Evolutionary conservation across 2,329 filamentous ascomycete species (phyloP).

Genomic region (Sordariomycetes sp.): DNA sequence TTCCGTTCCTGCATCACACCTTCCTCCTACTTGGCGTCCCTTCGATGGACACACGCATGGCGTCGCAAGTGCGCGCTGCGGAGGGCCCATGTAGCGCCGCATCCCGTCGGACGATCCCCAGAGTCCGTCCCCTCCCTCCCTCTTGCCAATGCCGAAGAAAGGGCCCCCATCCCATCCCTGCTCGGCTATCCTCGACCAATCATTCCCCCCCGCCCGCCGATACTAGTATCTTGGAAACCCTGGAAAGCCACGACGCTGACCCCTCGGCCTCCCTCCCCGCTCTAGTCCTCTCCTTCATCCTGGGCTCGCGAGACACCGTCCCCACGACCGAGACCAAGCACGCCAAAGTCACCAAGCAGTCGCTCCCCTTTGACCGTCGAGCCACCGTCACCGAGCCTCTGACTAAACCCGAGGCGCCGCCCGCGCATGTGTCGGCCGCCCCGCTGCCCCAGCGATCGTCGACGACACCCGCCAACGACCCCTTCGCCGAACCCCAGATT

Average conservation of each 20-base stretch:
- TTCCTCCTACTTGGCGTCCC: neutral
- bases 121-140: neutral
- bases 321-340: neutral
- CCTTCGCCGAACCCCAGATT: conserved; percentile 17
- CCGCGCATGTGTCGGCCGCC: neutral
- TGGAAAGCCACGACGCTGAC: neutral
- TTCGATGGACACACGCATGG: neutral
- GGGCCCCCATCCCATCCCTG: neutral
- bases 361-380: neutral
- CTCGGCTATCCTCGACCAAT: neutral
- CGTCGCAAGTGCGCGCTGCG: neutral
- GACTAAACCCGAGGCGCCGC: neutral
- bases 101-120: neutral
- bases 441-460: neutral
- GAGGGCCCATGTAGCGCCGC: neutral
- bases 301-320: conserved; percentile 10
- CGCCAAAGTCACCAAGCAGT: neutral
- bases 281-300: neutral
- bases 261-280: neutral
- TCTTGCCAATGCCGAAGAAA: neutral
- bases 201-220: neutral
- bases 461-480: neutral
- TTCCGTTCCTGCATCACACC: neutral
- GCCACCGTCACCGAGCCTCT: neutral
- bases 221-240: neutral